phyloP scores from a whole-genome alignment of 495 filamentous ascomycete species.

The Evernia prunastri region DNA sequence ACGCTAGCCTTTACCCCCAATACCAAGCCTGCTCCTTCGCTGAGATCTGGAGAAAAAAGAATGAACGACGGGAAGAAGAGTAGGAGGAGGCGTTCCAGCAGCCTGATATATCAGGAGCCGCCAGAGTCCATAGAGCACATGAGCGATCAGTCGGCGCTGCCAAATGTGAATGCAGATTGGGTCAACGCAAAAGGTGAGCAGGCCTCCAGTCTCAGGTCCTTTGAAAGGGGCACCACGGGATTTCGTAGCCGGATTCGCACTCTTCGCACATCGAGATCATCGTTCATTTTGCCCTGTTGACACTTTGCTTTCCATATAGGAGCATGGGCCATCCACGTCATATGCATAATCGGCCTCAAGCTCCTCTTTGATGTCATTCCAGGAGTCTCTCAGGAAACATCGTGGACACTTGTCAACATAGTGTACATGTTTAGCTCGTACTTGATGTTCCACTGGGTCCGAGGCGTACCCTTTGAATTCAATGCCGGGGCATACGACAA shows the following conservation, averaged over 20 bases:
- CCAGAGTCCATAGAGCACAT: conserved; percentile 89
- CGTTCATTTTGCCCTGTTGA: not conserved
- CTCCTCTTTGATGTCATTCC: conserved; percentile 95
- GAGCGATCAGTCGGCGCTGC: conserved; percentile 88
- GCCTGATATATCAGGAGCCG: conserved; percentile 92
- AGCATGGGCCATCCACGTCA: conserved; percentile 94
- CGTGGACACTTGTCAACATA: conserved; percentile 98
- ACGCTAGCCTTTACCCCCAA: conserved; percentile 75
- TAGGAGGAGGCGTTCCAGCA: conserved; percentile 85
- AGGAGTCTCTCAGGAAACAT: conserved; percentile 90
- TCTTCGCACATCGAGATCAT: not conserved
- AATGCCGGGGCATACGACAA: conserved; percentile 99
- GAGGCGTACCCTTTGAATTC: conserved; percentile 97
- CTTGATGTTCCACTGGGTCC: conserved; percentile 98
- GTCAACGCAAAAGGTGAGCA: conserved; percentile 93
- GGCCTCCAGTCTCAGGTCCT: not conserved
- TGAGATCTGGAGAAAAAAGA: conserved; percentile 40
- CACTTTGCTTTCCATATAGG: conserved; percentile 44
- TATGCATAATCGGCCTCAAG: conserved; percentile 82
- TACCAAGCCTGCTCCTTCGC: conserved; percentile 56
- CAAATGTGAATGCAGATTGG: conserved; percentile 97
- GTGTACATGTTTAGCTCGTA: conserved; percentile 98
- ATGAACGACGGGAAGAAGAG: conserved; percentile 59
- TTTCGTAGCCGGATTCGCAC: not conserved
- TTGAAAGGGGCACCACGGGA: not conserved